Percentiles rank a stretch among this genome's conserved stretches.
phyloP scores from a whole-genome alignment of 2,329 filamentous ascomycete species.

The Esteya vermicola region DNA sequence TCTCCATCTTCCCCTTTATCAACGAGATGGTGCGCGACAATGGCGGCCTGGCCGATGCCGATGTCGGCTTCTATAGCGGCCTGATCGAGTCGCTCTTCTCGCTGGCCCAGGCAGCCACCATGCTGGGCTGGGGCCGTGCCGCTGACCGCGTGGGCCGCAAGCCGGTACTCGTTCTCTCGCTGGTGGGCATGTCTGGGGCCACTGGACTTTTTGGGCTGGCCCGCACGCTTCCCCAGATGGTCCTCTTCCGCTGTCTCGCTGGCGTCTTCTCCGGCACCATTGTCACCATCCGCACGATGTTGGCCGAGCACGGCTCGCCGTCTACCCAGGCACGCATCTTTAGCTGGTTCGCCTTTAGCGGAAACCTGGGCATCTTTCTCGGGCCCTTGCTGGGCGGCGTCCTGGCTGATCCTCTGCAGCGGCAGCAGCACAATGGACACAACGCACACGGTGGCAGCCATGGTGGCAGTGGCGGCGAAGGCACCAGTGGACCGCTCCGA shows the following conservation, averaged over 20 bases:
- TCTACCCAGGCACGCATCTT: constrained; percentile 61
- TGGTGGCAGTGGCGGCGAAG: constrained; percentile 15
- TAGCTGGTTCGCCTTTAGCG: constrained; percentile 61
- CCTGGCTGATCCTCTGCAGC: constrained; percentile 50
- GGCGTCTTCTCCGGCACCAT: constrained; percentile 63
- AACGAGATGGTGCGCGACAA: constrained; percentile 61
- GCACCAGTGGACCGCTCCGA: no score
- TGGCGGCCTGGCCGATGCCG: constrained; percentile 43
- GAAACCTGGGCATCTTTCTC: constrained; percentile 60
- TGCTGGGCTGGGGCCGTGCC: constrained; percentile 58
- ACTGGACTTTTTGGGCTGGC: constrained; percentile 57
- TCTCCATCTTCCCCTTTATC: constrained; percentile 69
- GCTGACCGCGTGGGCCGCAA: constrained; percentile 36
- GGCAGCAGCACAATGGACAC: no score
- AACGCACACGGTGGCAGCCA: no score
- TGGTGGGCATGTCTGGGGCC: constrained; percentile 46
- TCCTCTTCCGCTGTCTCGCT: constrained; percentile 54
- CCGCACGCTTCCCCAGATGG: constrained; percentile 56
- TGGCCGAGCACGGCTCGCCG: constrained; percentile 56
- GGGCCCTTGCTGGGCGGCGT: constrained; percentile 57
- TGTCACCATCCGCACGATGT: constrained; percentile 64
- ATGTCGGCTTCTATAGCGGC: constrained; percentile 69
- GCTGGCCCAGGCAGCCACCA: constrained; percentile 60
- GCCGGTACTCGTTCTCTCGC: constrained; percentile 40
- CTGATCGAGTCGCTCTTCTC: constrained; percentile 64